Evolutionary conservation across 306 rosid species (phyloP).

Genomic region (Quercus engelmannii): DNA sequence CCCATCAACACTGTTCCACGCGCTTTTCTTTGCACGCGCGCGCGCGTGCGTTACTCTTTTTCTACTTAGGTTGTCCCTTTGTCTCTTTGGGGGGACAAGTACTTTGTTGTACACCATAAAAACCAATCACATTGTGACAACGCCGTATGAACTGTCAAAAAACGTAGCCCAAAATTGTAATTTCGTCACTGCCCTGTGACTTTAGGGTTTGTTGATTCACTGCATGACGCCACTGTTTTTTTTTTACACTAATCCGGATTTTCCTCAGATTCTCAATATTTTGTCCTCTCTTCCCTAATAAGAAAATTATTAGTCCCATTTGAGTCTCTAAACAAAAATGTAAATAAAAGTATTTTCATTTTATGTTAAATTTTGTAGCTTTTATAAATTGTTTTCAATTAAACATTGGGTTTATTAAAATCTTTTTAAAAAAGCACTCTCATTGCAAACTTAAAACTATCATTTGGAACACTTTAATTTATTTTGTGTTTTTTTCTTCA

Average conservation of each 20-base stretch:
- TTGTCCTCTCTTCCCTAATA: background rate
- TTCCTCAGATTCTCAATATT: background rate
- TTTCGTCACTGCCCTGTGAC: background rate
- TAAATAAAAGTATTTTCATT: too few relatives aligned
- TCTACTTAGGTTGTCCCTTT: background rate
- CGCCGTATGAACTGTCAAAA: background rate
- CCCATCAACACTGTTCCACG: constrained; percentile 19
- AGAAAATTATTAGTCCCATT: background rate
- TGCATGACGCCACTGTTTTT: background rate
- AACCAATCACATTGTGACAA: background rate
- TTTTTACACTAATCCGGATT: background rate
- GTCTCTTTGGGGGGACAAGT: background rate
- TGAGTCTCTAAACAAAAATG: background rate
- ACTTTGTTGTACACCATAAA: background rate
- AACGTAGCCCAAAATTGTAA: too few relatives aligned
- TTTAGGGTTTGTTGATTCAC: background rate
- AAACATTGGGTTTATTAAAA: too few relatives aligned
- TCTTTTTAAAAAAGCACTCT: too few relatives aligned
- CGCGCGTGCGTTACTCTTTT: background rate
- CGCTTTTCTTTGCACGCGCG: constrained; percentile 9
- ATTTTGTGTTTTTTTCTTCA: background rate
- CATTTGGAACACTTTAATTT: background rate
- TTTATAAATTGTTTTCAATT: too few relatives aligned
- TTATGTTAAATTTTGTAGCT: too few relatives aligned
- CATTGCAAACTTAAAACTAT: background rate